Base-by-base conservation (phyloP, 495 filamentous ascomycete genomes). In the Aspergillus heteromorphus region DNA sequence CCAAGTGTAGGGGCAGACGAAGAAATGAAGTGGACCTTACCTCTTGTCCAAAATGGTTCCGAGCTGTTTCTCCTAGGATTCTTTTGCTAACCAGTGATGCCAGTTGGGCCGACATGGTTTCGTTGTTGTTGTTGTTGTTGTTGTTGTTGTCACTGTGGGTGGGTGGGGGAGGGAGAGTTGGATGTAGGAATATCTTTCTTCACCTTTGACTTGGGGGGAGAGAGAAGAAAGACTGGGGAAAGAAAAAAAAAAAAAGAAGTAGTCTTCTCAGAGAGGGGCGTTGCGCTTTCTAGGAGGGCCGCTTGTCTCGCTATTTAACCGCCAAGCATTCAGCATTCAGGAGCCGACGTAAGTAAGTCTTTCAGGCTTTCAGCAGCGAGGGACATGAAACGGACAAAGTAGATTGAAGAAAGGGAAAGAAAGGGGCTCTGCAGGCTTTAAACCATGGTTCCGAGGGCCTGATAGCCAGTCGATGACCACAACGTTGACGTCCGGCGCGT, bases 11-110 rank as follows among this genome's bases (percentile, higher is more conserved):
- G 25, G 3, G 6, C 17, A 11, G 16, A 5, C 11, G 9, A 20
- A 30, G 21, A 13, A 2, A 36, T 16, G 1, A 10, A 40, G 31
- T 25, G 25, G 9, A 25, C 62, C 79, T 64, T 70, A 87, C 86
- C 59, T 84, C 83, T 55, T 76, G 73, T 56, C 88, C 86, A 69
- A 85, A 86, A 55, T 83, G 79, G 62, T 89, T 88, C 42, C 77
- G 73, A 16, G 80, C 69, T 10, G 79, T 79, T 65, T 88, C 86
- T 25, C 78, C 83, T 21, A 89, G 73, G 47, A 90, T 79, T 59
- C 74, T 83, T 65, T 88, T 86, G 57, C 79, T 75, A 40, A 89
- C 73, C 36, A 86, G 65, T 47, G 79, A 82, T 19, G 73, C 71
- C 1, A 86, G 60, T 31, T 75, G 48, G 38, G 69, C 66, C 21